Evolutionary conservation across 2,329 filamentous ascomycete species (phyloP), one percentile per base, ranked within the genome.

Genomic region (Huntiella moniliformis): DNA sequence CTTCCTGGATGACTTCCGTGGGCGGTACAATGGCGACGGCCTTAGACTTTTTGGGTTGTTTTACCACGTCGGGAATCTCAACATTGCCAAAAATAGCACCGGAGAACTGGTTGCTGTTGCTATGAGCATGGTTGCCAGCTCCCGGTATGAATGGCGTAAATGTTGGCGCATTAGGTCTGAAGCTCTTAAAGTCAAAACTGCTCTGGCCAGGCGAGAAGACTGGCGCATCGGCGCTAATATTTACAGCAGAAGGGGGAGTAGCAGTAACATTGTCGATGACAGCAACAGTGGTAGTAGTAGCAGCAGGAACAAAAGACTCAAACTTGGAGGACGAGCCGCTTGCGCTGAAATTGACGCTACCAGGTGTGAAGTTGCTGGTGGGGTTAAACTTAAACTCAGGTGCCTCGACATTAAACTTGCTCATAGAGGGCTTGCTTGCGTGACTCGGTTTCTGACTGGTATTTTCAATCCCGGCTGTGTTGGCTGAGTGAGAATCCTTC

Each of bases 361-460:
- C 38, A 32, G 68, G 66, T 34, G 67, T 63, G 54, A 74, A 75
- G 18, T 61, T 62, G 54, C 59, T 70, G 2, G 62, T 58, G 3
- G 71, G 72, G 51, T 74, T 73, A 61, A 88, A 88, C 54, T 79
- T 84, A 67, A 95, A 95, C 56, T 91, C 84, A 40, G 86, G 82
- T 0, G 88, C 88, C 51, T 80, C 75, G 28, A 92, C 86, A 55
- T 96, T 96, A 54, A 96, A 71, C 53, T 79, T 87, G 1, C 85
- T 84, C 38, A 78, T 61, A 0, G 76, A 87, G 3, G 77, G 67
- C 54, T 80, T 83, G 56, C 77, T 79, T 13, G 67, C 70, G 55
- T 86, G 81, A 52, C 71, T 73, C 8, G 67, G 62, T 38, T 64
- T 62, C 28, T 63, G 57, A 6, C 6, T 8, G 40, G 18, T 15